These are phyloP conservation scores for Andrographis paniculata DNA, from an alignment of 305 asterid species.

Conservation along the genomic window DNA sequence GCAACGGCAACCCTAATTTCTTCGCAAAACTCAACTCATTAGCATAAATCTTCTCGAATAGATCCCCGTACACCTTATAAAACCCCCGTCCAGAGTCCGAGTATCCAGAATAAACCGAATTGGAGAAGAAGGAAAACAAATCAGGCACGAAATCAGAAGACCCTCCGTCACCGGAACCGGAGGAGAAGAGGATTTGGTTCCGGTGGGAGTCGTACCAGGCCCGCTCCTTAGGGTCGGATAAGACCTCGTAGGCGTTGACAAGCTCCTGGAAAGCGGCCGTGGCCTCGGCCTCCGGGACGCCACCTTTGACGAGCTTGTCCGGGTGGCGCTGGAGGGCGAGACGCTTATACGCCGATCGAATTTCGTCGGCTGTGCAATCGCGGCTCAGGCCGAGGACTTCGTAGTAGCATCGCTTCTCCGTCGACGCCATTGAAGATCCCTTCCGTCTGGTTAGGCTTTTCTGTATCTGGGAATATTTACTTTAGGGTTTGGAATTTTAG, in stretches of 20 bases:
- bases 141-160: slow-evolving; percentile 49
- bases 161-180: slow-evolving; percentile 23
- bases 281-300: slow-evolving; percentile 88
- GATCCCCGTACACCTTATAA: slow-evolving; percentile 70
- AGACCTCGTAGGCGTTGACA: slow-evolving; percentile 86
- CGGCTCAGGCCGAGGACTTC: slow-evolving; percentile 72
- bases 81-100: slow-evolving; percentile 71
- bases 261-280: slow-evolving; percentile 91
- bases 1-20: slow-evolving; percentile 52
- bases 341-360: slow-evolving; percentile 74
- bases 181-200: slow-evolving; percentile 68
- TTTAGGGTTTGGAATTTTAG: no score
- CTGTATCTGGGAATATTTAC: no score
- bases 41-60: slow-evolving; percentile 64
- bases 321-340: slow-evolving; percentile 99
- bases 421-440: slow-evolving; percentile 40
- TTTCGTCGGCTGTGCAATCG: slow-evolving; percentile 70
- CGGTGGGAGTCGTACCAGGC: slow-evolving; percentile 97
- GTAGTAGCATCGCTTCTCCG: slow-evolving; percentile 83
- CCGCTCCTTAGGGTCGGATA: slow-evolving; percentile 81
- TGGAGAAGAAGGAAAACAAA: slow-evolving; percentile 69
- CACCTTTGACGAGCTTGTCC: slow-evolving; percentile 73
- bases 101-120: slow-evolving; percentile 74
- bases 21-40: slow-evolving; percentile 56
- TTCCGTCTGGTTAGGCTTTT: background rate